These are phyloP conservation scores for Ogataea sp. DNA, from an alignment of 805 yeast species.

Conservation along the genomic window DNA sequence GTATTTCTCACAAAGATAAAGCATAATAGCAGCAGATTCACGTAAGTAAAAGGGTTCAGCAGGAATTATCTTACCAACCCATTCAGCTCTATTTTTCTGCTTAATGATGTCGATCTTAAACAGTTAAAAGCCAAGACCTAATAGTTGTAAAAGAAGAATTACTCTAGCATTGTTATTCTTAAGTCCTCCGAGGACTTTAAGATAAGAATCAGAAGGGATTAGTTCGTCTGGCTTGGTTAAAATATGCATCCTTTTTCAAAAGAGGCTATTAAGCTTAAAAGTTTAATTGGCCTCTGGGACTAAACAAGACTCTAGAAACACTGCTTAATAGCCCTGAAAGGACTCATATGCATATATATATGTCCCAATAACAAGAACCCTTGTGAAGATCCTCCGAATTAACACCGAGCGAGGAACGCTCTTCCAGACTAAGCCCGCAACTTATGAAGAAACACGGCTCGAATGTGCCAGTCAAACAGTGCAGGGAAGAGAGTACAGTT, in stretches of 20 bases:
- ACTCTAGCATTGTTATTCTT: not conserved
- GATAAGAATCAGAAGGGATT: slow-evolving; percentile 22
- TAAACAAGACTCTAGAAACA: too few species aligned
- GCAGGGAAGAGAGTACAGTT: too few species aligned
- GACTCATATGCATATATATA: too few species aligned
- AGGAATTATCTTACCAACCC: not conserved
- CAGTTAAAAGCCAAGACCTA: slow-evolving; percentile 32
- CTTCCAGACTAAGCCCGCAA: too few species aligned
- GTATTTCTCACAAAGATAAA: slow-evolving; percentile 51
- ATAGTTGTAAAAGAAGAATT: slow-evolving; percentile 24
- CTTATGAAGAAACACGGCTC: too few species aligned
- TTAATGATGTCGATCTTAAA: slow-evolving; percentile 19
- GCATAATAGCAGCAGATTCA: slow-evolving; percentile 57
- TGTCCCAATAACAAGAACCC: too few species aligned
- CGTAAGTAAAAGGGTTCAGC: slow-evolving; percentile 19
- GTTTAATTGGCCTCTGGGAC: too few species aligned
- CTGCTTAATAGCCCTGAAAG: too few species aligned
- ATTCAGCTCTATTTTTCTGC: not conserved
- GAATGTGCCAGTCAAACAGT: too few species aligned
- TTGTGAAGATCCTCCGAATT: too few species aligned
- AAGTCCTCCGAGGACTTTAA: slow-evolving; percentile 2
- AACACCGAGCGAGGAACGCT: too few species aligned
- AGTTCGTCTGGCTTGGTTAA: slow-evolving; percentile 12
- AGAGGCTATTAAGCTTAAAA: too few species aligned
- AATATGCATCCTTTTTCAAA: not conserved